Evolutionary conservation across 495 filamentous ascomycete species (phyloP).

Genomic region (Rostrohypoxylon terebratum): DNA sequence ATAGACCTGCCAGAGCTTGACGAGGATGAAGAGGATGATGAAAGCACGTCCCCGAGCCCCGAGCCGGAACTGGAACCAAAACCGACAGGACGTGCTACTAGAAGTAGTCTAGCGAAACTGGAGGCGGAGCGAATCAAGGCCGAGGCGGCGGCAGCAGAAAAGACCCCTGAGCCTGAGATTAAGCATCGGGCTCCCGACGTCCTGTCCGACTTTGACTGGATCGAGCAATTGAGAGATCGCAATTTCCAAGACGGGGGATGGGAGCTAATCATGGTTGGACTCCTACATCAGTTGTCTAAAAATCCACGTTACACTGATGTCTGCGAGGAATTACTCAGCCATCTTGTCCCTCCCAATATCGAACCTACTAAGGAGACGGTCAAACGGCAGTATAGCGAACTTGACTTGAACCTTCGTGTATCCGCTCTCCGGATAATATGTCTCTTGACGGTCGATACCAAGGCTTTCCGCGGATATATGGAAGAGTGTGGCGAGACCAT

Average conservation of each 20-base stretch:
- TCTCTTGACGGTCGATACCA: constrained; percentile 87
- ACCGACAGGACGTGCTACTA: constrained; percentile 76
- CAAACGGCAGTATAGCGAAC: constrained; percentile 71
- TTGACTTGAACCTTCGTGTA: constrained; percentile 86
- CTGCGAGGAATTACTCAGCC: constrained; percentile 81
- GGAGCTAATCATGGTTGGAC: constrained; percentile 88
- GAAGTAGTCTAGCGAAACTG: constrained; percentile 84
- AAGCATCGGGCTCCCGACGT: constrained; percentile 85
- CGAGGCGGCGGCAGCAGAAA: constrained; percentile 62
- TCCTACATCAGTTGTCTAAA: constrained; percentile 85
- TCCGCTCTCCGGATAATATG: constrained; percentile 86
- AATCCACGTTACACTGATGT: constrained; percentile 72
- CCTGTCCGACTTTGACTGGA: constrained; percentile 79
- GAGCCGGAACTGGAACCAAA: constrained; percentile 73
- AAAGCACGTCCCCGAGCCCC: constrained; percentile 57
- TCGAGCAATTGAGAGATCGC: constrained; percentile 81
- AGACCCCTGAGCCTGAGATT: constrained; percentile 54
- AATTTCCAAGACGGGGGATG: constrained; percentile 93
- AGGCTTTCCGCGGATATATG: constrained; percentile 85
- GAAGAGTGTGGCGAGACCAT: constrained; percentile 90
- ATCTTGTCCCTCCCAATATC: constrained; percentile 80
- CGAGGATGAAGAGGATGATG: constrained; percentile 67
- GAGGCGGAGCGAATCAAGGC: constrained; percentile 74
- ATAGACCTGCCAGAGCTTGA: constrained; percentile 82
- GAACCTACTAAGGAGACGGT: constrained; percentile 81